phyloP scores from a whole-genome alignment of 768 basidiomycete species.

The Podaxis sp. region DNA sequence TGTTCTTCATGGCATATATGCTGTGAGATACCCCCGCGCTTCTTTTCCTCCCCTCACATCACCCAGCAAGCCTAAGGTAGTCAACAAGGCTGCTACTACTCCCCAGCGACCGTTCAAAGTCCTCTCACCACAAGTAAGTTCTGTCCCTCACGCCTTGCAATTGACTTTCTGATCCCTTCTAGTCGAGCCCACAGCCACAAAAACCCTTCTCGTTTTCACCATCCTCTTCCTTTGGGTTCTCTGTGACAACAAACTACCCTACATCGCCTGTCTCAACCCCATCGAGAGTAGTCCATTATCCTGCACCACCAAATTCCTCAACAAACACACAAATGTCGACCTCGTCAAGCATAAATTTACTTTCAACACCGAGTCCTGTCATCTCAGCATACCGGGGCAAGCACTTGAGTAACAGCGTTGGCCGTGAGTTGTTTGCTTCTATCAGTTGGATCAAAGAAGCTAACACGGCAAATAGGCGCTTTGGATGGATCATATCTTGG shows the following conservation, averaged over 20 bases:
- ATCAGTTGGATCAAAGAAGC: background rate
- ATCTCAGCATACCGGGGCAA: constrained; percentile 44
- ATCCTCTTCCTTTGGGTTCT: constrained; percentile 31
- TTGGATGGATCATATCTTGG: constrained; percentile 42
- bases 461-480: constrained; percentile 28
- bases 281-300: constrained; percentile 37
- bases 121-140: constrained; percentile 41
- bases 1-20: constrained; percentile 39
- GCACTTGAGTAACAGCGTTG: constrained; percentile 33
- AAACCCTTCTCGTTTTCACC: constrained; percentile 43
- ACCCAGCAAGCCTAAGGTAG: constrained; percentile 30
- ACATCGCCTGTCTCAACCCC: constrained; percentile 43
- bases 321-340: constrained; percentile 32
- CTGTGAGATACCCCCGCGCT: constrained; percentile 43
- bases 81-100: constrained; percentile 25
- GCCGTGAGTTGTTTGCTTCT: constrained; percentile 31
- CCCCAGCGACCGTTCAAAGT: constrained; percentile 37
- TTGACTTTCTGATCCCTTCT: background rate
- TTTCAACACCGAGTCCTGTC: constrained; percentile 41
- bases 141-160: background rate
- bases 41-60: constrained; percentile 33
- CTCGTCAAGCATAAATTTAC: constrained; percentile 30
- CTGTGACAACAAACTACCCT: constrained; percentile 29
- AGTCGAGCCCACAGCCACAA: constrained; percentile 44
- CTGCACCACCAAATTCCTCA: constrained; percentile 29